A percentile compares a stretch with the other conserved stretches of the same genome.
Conservation (phyloP, 2,329 filamentous ascomycete species). For the Nothopassalora personata region DNA sequence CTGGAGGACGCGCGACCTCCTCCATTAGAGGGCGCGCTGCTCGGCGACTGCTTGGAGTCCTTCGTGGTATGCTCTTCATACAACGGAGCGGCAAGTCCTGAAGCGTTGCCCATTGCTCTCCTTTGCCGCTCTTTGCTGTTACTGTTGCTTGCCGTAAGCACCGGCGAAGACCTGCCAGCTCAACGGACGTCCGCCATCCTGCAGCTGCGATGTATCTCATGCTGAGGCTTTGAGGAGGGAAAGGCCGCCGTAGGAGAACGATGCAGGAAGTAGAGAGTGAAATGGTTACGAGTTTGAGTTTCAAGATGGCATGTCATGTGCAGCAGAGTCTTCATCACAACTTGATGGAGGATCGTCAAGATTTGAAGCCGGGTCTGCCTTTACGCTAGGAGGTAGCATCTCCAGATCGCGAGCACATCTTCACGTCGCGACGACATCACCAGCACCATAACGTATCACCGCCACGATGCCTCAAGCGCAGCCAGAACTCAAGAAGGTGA, state of each 20-base stretch:
- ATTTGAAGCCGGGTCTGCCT: not conserved
- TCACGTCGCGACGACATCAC: not conserved
- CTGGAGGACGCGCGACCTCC: not conserved
- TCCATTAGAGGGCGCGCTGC: not conserved
- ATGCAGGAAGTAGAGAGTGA: not conserved
- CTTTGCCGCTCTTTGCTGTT: slow-evolving; percentile 1
- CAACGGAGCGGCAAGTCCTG: slow-evolving; percentile 24
- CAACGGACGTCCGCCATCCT: no score
- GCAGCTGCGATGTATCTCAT: no score
- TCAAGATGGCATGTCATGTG: not conserved
- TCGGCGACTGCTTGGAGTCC: not conserved
- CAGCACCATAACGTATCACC: slow-evolving; percentile 2
- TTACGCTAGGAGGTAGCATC: not conserved
- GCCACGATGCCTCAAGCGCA: slow-evolving; percentile 90
- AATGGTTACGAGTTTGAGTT: no score
- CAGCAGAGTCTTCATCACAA: not conserved
- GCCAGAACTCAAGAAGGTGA: slow-evolving; percentile 96
- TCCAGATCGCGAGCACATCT: not conserved
- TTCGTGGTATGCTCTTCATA: not conserved
- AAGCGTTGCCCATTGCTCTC: not conserved
- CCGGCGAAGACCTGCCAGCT: no score
- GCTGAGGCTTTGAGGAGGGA: not conserved
- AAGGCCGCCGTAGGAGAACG: not conserved
- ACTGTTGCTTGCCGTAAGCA: not conserved
- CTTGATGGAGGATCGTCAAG: not conserved